A percentile compares a stretch with the other conserved stretches of the same genome.
These are phyloP conservation scores for Xanthoconium purpureum DNA, from an alignment of 768 basidiomycete genomes.

Conservation along the genomic window DNA sequence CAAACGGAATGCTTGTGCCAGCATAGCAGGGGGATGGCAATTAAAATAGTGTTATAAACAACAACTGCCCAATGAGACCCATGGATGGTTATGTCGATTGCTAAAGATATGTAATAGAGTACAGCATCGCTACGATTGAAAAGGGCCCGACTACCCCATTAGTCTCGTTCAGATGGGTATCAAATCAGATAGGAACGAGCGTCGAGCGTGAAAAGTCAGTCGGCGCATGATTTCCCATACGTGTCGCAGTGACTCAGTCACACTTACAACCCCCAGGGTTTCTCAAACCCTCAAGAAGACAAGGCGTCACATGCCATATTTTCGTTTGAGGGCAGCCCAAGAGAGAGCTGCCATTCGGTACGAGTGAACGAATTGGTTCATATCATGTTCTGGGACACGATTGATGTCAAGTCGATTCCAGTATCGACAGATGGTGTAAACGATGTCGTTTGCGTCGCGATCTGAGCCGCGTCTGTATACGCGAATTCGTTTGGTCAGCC, in stretches of 20 bases:
- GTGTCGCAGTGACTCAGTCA: background rate
- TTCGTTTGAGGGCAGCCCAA: slow-evolving; percentile 73
- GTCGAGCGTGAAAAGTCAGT: background rate
- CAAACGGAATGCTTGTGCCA: background rate
- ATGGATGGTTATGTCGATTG: slow-evolving; percentile 11
- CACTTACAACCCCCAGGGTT: background rate
- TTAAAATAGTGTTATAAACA: slow-evolving; percentile 5
- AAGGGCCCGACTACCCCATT: slow-evolving; percentile 18
- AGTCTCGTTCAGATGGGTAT: slow-evolving; percentile 20
- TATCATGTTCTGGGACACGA: slow-evolving; percentile 81
- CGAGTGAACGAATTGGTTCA: slow-evolving; percentile 68
- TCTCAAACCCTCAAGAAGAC: slow-evolving; percentile 1
- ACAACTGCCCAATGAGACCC: background rate
- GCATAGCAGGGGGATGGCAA: background rate
- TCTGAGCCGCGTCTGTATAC: slow-evolving; percentile 59
- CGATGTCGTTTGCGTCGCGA: slow-evolving; percentile 75
- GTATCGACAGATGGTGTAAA: slow-evolving; percentile 65
- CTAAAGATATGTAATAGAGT: slow-evolving; percentile 18
- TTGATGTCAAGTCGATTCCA: slow-evolving; percentile 86
- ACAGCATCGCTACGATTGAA: slow-evolving; percentile 22
- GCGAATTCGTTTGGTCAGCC: slow-evolving; percentile 10
- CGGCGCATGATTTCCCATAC: no score
- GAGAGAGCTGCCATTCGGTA: slow-evolving; percentile 62
- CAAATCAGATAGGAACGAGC: slow-evolving; percentile 29
- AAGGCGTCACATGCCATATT: slow-evolving; percentile 55